Conservation (phyloP, 345 rosid genomes). For the Raphanus sativus region DNA sequence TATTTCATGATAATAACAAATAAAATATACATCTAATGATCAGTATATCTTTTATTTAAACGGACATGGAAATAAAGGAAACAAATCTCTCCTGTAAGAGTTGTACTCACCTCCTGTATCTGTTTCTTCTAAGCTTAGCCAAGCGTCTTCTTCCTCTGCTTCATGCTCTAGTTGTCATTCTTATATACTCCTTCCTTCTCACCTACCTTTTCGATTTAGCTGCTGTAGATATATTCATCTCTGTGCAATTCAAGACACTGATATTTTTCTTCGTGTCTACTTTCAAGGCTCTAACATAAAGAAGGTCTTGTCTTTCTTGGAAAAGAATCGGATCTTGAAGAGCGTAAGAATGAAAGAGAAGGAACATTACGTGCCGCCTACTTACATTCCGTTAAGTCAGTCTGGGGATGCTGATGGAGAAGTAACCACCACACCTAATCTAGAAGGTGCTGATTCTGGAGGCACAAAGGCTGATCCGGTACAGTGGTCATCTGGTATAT, state of each 20-base stretch:
- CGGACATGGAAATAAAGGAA: neutral
- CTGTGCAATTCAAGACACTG: neutral
- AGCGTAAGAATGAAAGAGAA: constrained; percentile 53
- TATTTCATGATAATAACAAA: neutral
- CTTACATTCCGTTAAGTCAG: constrained; percentile 67
- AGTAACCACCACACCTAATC: constrained; percentile 27
- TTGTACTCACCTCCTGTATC: neutral
- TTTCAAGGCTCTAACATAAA: neutral
- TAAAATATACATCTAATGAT: no score
- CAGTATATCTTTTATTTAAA: neutral
- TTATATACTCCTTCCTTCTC: neutral
- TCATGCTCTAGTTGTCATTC: neutral
- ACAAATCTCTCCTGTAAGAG: constrained; percentile 28
- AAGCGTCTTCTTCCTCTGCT: neutral
- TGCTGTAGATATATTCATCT: neutral
- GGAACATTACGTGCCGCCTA: constrained; percentile 71
- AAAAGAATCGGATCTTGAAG: neutral
- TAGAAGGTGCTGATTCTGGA: constrained; percentile 25
- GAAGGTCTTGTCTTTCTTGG: neutral
- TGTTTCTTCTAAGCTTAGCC: neutral
- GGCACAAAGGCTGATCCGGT: constrained; percentile 18
- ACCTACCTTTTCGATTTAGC: neutral
- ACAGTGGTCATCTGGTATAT: constrained; percentile 94
- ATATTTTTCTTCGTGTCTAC: neutral
- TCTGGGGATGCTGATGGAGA: constrained; percentile 58